Evolutionary conservation across 2,329 filamentous ascomycete species (phyloP), one percentile per base, ranked within the genome.

Genomic region (Ophiocordyceps unilateralis): DNA sequence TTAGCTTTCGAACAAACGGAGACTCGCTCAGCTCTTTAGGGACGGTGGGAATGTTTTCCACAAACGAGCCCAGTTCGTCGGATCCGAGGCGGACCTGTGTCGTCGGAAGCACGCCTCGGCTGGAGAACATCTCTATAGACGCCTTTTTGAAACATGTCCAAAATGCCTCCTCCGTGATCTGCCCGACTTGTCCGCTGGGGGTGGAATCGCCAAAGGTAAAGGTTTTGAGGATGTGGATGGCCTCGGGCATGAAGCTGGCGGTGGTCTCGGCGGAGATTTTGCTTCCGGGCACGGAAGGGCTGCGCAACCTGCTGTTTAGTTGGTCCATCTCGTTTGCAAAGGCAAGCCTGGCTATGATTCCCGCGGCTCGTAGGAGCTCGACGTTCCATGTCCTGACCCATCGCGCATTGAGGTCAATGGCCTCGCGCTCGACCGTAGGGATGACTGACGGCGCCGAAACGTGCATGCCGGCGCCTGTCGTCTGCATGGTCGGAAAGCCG

Each of bases 361-460:
- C 91, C 17, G 89, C 85, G 24, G 88, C 83, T 38, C 89, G 77
- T 34, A 98, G 69, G 69, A 98, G 84, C 57, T 96, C 91, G 20
- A 85, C 71, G 53, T 98, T 98, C 93, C 91, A 98, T 15, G 80
- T 86, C 48, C 87, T 81, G 15, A 98, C 89, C 69, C 87, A 94
- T 44, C 88, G 78, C 15, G 91, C 93, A 58, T 98, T 96, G 48
- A 98, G 69, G 59, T 98, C 91, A 45, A 98, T 94, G 43, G 86
- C 91, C 58, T 98, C 91, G 56, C 91, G 78, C 61, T 98, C 91
- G 2, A 98, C 93, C 0, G 91, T 98, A 0, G 91, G 91, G 45
- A 98, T 98, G 14, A 98, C 80, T 0, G 89, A 95, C 1, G 88
- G 91, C 0, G 91, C 91, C 12, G 89, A 96, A 24, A 98, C 83